Evolutionary conservation across 1,139 yeast genomes (phyloP).

Genomic region (Spencermartinsiella ligniputridi): DNA sequence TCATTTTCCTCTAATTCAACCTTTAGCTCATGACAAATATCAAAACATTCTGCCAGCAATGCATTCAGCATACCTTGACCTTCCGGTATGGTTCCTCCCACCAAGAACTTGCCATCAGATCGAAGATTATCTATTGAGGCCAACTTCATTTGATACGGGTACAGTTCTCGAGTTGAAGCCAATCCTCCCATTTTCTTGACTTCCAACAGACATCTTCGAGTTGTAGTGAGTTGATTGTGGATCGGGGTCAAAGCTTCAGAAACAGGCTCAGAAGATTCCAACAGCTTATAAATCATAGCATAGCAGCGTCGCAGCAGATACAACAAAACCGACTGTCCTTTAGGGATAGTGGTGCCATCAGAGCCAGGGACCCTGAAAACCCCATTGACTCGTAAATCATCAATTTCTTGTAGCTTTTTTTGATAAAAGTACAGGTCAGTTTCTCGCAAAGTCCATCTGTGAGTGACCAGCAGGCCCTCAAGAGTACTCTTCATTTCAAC

Average conservation of each 20-base stretch:
- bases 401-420: slow-evolving; percentile 64
- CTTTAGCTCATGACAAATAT: slow-evolving; percentile 82
- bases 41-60: slow-evolving; percentile 88
- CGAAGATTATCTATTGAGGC: slow-evolving; percentile 84
- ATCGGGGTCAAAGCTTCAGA: slow-evolving; percentile 88
- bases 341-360: slow-evolving; percentile 3
- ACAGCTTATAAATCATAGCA: slow-evolving; percentile 77
- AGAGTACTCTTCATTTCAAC: slow-evolving; percentile 63
- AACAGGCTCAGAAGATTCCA: slow-evolving; percentile 92
- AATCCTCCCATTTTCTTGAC: slow-evolving; percentile 91
- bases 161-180: slow-evolving; percentile 77
- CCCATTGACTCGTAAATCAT: slow-evolving; percentile 59
- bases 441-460: slow-evolving; percentile 95
- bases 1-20: slow-evolving; percentile 77
- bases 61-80: slow-evolving; percentile 95
- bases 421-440: slow-evolving; percentile 87
- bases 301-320: slow-evolving; percentile 85
- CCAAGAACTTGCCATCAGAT: slow-evolving; percentile 84
- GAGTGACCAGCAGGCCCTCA: slow-evolving; percentile 78
- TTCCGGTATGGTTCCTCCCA: slow-evolving; percentile 85
- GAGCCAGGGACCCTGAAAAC: slow-evolving; percentile 34
- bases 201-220: slow-evolving; percentile 81
- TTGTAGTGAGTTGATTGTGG: slow-evolving; percentile 88
- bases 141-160: slow-evolving; percentile 91
- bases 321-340: slow-evolving; percentile 62